Evolutionary conservation across 352 stramenopile species (phyloP), one percentile per base, ranked within the genome.

Genomic region (Pythium periplocum): DNA sequence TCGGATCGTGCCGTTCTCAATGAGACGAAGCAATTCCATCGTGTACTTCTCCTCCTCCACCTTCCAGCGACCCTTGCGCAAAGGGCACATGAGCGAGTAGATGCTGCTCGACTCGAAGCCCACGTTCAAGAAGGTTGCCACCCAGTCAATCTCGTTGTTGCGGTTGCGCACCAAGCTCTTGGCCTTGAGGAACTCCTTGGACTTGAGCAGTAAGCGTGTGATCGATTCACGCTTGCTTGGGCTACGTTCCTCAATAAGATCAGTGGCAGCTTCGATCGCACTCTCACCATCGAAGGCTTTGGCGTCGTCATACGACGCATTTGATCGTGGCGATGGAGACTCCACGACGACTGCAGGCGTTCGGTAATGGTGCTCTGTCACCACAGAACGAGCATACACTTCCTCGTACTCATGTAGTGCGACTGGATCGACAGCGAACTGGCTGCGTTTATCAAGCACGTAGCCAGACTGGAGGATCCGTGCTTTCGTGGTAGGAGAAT

Each of bases 91-190:
- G 51, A 86, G 66, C 10, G 74, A 73, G 64, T 86, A 91, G 63
- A 91, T 89, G 57, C 75, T 83, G 51, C 69, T 79, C 2, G 67
- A 58, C 52, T 87, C 76, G 42, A 89, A 91, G 26, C 80, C 80
- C 1, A 89, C 75, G 8, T 78, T 85, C 1, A 91, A 51, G 42
- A 91, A 91, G 6, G 74, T 87, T 0, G 78, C 74, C 6, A 87
- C 75, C 80, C 78, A 91, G 54, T 91, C 80, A 51, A 90, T 85
- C 52, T 90, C 78, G 35, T 87, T 82, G 61, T 83, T 73, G 36
- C 72, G 74, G 61, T 87, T 90, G 43, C 76, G 78, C 37, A 90
- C 74, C 17, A 90, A 61, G 26, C 51, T 75, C 51, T 75, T 83
- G 1, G 74, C 71, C 37, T 77, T 71, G 8, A 86, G 46, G 34